These are phyloP conservation scores for Fennellomyces sp. DNA, from an alignment of 371 early-diverging fungal genomes.

Conservation along the genomic window DNA sequence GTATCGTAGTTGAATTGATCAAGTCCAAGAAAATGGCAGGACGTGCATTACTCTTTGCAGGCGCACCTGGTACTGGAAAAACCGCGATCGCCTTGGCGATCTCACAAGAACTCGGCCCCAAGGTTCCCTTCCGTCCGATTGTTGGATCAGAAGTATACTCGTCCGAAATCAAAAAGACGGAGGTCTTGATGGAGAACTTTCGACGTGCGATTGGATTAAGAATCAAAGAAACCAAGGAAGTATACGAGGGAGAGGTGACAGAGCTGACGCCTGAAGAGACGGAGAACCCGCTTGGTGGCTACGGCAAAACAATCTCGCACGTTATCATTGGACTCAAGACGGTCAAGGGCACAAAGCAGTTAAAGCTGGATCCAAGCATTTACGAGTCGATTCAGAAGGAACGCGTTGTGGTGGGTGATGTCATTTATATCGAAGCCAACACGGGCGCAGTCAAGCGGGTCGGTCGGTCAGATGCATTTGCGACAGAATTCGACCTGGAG, in stretches of 20 bases:
- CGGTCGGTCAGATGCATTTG: slow-evolving; percentile 95
- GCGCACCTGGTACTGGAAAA: slow-evolving; percentile 98
- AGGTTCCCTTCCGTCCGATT: slow-evolving; percentile 99
- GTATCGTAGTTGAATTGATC: slow-evolving; percentile 93
- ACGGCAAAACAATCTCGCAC: slow-evolving; percentile 94
- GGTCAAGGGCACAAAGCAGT: slow-evolving; percentile 97
- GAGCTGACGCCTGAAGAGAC: slow-evolving; percentile 96
- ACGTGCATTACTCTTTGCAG: slow-evolving; percentile 94
- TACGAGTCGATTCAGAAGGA: slow-evolving; percentile 97
- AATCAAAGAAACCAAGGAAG: slow-evolving; percentile 98
- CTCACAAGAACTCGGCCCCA: slow-evolving; percentile 94
- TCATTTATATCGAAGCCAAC: slow-evolving; percentile 98
- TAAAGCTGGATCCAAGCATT: slow-evolving; percentile 97
- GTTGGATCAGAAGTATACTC: slow-evolving; percentile 98
- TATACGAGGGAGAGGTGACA: slow-evolving; percentile 99
- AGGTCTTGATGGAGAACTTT: slow-evolving; percentile 98
- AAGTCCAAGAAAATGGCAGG: slow-evolving; percentile 97
- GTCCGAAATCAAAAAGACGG: slow-evolving; percentile 98
- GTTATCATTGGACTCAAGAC: slow-evolving; percentile 98
- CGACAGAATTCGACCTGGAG: slow-evolving; percentile 96
- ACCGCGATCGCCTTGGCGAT: slow-evolving; percentile 93
- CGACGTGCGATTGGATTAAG: slow-evolving; percentile 96
- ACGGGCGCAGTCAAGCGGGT: slow-evolving; percentile 98
- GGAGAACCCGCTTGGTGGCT: slow-evolving; percentile 91
- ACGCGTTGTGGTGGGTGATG: slow-evolving; percentile 95